Base-by-base conservation (phyloP, 441 rosid genomes). In the Aquilaria agallochum region DNA sequence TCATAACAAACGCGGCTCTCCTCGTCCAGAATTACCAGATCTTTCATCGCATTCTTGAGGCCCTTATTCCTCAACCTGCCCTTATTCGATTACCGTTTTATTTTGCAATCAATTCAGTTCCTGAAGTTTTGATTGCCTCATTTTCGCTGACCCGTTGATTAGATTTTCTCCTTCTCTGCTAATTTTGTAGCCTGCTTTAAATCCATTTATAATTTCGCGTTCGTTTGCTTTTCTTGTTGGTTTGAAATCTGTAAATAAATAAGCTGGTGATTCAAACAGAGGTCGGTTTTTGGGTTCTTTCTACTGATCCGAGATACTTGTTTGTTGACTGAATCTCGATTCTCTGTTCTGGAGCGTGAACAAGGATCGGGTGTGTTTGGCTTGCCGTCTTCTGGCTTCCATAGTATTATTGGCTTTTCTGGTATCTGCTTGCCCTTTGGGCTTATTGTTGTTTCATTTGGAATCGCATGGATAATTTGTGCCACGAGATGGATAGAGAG, bases 1-100 rank as follows among this genome's bases (percentile, higher is more conserved):
- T 74, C 81, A 91, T 70, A 45, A 87, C 88, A 20, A 94, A 94
- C 0, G 73, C 58, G 85, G 90, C 74, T 90, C 30, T 89, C 97
- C 11, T 67, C 76, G 9, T 87, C 83, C 49, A 94, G 72, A 84
- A 94, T 83, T 36, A 78, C 66, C 60, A 94, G 56, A 45, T 93
- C 93, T 50, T 80, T 83, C 72, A 72, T 58, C n/a, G 72, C 77
- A 4, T 68, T 55, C 67, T 69, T 83, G 33, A 63, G 64, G 30
- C 79, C 71, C 59, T 66, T 82, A 20, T 20, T 20, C 50, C 68
- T 70, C 13, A 40, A 10, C 27, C 61, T 49, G 9, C 60, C 68
- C 30, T 9, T 49, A 49, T 34, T 64, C 9, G 68, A 64, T 20
- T 20, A 20, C 20, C 20, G 20, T 20, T 20, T 20, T 20, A 20